These are phyloP conservation scores for Silene uniflora DNA, from an alignment of 148 eudicot genomes.

Conservation along the genomic window DNA sequence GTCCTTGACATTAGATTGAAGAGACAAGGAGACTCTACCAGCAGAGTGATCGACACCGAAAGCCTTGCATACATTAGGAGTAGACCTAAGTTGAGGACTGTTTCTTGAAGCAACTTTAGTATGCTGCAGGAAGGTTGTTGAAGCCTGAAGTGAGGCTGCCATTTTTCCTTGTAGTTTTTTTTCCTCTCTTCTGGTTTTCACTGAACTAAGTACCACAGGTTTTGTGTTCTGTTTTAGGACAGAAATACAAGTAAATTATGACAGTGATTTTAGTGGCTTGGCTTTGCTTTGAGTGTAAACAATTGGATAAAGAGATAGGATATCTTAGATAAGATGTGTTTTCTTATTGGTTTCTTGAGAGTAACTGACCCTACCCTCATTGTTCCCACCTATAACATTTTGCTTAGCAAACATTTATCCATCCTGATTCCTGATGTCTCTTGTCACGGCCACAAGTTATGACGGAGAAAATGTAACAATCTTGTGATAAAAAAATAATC, in stretches of 20 bases:
- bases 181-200: conserved; percentile 11
- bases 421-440: background rate
- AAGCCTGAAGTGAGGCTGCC: conserved; percentile 96
- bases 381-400: conserved; percentile 32
- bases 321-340: conserved; percentile 8
- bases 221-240: background rate
- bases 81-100: conserved; percentile 52
- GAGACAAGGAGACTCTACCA: conserved; percentile 60
- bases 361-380: conserved; percentile 19
- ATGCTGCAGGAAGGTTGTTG: conserved; percentile 84
- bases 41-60: conserved; percentile 54
- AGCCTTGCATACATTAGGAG: conserved; percentile 56
- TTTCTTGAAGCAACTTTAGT: conserved; percentile 37
- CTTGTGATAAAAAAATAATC: no score
- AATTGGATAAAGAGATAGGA: conserved; percentile 21
- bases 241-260: conserved; percentile 17
- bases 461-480: no score
- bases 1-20: conserved; percentile 77
- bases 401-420: conserved; percentile 5
- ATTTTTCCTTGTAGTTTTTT: conserved; percentile 28
- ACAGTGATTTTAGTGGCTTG: conserved; percentile 46
- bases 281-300: conserved; percentile 14
- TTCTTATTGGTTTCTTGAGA: conserved; percentile 3
- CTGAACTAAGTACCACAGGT: background rate
- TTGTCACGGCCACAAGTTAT: no score